Base-by-base conservation (phyloP, 495 filamentous ascomycete genomes). In the Xylaria flabelliformis region DNA sequence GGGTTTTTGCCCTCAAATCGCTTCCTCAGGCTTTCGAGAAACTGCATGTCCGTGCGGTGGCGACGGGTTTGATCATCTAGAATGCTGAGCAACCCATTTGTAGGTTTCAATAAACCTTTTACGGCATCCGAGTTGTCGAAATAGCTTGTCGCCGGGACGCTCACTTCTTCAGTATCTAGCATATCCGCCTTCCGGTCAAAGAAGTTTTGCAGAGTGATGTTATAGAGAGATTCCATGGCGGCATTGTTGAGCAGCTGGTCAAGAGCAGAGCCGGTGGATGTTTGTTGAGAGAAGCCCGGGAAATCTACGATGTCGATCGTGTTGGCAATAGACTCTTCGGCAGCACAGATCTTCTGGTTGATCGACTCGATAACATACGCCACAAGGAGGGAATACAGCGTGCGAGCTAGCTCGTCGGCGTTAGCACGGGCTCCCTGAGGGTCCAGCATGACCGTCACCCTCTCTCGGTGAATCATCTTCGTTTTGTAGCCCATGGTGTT, bases 121-220 rank as follows among this genome's bases (percentile, higher is more conserved):
- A 97, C 94, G 36, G 94, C 94, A 78, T 98, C 96, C 0, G 92
- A 92, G 82, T 98, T 99, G 82, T 99, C 96, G 69, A 97, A 99
- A 78, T 98, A 99, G 83, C 93, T 96, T 0, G 95, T 97, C 1
- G 94, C 91, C 4, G 95, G 88, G 8, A 99, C 93, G 17, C 83
- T 87, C 9, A 98, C 92, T 77, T 98, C 96, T 82, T 99, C 96
- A 24, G 90, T 92, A 75, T 99, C 95, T 63, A 98, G 83, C 79
- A 96, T 87, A 73, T 98, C 95, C 0, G 93, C 94, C 78, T 94
- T 96, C 67, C 90, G 90, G 75, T 97, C 95, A 77, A 98, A 99
- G 84, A 99, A 99, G 75, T 91, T 96, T 76, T 97, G 94, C 48
- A 98, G 87, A 50, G 93, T 95, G 75, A 97, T 92, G 77, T 97